A percentile compares a stretch with the other conserved stretches of the same genome.
These are phyloP conservation scores for Lipomyces chichibuensis DNA, from an alignment of 805 yeast species.

Conservation along the genomic window DNA sequence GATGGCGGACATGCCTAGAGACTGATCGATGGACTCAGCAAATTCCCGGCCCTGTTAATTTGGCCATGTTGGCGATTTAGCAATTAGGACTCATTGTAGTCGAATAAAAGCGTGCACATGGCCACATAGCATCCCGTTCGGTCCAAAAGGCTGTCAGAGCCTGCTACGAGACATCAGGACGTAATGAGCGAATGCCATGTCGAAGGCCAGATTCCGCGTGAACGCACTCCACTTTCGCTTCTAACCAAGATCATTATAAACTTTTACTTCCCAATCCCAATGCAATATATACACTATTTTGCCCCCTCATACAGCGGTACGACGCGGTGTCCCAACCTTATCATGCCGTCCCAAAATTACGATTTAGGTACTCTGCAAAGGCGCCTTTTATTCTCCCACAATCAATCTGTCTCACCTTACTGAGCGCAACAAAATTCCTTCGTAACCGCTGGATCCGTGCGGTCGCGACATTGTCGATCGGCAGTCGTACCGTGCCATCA, in stretches of 20 bases:
- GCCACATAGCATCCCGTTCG: background rate
- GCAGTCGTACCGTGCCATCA: slow-evolving; percentile 59
- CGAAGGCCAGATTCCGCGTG: background rate
- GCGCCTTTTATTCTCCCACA: slow-evolving; percentile 65
- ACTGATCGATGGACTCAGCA: no score
- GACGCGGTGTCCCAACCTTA: background rate
- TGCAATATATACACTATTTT: background rate
- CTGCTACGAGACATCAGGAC: background rate
- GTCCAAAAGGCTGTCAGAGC: background rate
- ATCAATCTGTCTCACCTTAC: slow-evolving; percentile 77
- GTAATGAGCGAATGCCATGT: background rate
- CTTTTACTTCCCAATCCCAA: background rate
- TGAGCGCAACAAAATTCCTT: slow-evolving; percentile 79
- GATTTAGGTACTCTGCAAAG: slow-evolving; percentile 77
- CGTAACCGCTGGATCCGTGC: slow-evolving; percentile 83
- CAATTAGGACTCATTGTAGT: background rate
- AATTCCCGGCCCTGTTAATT: no score
- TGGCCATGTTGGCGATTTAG: background rate
- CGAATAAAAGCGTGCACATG: background rate
- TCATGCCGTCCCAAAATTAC: slow-evolving; percentile 51
- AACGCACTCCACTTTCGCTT: background rate
- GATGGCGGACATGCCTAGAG: background rate
- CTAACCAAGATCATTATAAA: background rate
- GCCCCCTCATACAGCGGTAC: background rate
- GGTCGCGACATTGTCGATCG: slow-evolving; percentile 60